Conservation (phyloP, 192 early-diverging fungal species). For the Piromyces finnis region DNA sequence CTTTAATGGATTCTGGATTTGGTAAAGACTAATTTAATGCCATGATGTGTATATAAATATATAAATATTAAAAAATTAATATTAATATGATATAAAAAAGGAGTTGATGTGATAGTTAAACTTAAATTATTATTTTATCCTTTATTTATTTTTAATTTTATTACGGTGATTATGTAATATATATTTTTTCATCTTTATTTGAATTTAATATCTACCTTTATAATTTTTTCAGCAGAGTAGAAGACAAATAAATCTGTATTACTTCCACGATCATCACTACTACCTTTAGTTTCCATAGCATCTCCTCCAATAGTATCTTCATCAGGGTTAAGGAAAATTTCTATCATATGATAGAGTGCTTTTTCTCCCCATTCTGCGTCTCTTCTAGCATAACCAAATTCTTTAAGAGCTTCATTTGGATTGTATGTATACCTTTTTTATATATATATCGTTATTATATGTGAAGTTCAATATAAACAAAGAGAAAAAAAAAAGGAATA, state of each 20-base stretch:
- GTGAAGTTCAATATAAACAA: too few relatives aligned
- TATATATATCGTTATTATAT: too few relatives aligned
- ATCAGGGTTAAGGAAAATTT: constrained; percentile 35
- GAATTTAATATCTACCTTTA: too few relatives aligned
- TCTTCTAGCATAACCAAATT: constrained; percentile 19
- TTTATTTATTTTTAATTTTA: neutral
- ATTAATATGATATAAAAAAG: too few relatives aligned
- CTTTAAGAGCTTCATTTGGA: constrained; percentile 25
- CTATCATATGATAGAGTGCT: constrained; percentile 24
- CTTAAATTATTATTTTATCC: neutral
- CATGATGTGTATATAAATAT: too few relatives aligned
- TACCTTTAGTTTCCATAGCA: constrained; percentile 13
- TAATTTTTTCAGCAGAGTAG: constrained; percentile 29
- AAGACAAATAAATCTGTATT: constrained; percentile 24
- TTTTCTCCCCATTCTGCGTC: constrained; percentile 24
- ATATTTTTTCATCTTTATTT: too few relatives aligned
- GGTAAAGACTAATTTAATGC: neutral
- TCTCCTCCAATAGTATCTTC: constrained; percentile 32
- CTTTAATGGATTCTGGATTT: neutral
- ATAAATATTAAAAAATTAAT: too few relatives aligned
- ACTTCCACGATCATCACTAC: constrained; percentile 1
- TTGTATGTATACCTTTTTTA: constrained; percentile 17
- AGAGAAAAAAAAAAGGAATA: too few relatives aligned
- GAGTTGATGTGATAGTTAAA: too few relatives aligned
- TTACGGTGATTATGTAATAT: neutral